Base-by-base conservation (phyloP, 805 yeast genomes). In the Metschnikowia rubicola region DNA sequence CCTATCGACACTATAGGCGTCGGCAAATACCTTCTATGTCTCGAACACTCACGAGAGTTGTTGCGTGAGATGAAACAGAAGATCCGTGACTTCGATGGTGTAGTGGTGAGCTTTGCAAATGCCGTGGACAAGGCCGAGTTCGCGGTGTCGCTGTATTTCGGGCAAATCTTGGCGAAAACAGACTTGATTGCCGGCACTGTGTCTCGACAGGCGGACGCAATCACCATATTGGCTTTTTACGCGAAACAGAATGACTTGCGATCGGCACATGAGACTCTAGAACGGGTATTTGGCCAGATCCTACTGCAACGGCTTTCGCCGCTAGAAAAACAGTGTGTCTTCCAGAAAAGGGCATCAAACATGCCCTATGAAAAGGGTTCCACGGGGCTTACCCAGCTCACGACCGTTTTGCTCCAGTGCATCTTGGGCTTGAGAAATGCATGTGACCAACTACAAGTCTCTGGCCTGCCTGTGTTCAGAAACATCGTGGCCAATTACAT, bases 71-170 rank as follows among this genome's bases (percentile, higher is more conserved):
- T 79, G 66, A 60, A 56, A 60, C 66, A 46, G 51, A 66, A 62
- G 34, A 65, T 79, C 52, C 71, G 68, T 44, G 80, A 78, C 46
- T 88, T 86, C 58, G 79, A 77, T 46, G 94, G 95, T 21, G 78
- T 89, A 5, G 68, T 80, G 37, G 78, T 79, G 30, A 83, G 81
- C 58, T 70, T 87, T 34, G 78, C 77, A 28, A 75, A 73, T 31
- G 66, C 83, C 4, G 77, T 87, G 12, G 72, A 71, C 36, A 75
- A 74, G 48, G 79, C 86, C 34, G 89, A 85, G 51, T 58, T 73
- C 39, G 76, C 77, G 37, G 58, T 88, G 36, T 75, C 75, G 47
- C 61, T 65, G 7, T 77, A 77, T 56, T 79, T 85, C 52, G 70
- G 67, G 63, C 43, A 43, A 26, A 30, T 59, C 9, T 30, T 59